Evolutionary conservation across 108 stramenopile species (phyloP).

Genomic region (Schizochytrium sp.): DNA sequence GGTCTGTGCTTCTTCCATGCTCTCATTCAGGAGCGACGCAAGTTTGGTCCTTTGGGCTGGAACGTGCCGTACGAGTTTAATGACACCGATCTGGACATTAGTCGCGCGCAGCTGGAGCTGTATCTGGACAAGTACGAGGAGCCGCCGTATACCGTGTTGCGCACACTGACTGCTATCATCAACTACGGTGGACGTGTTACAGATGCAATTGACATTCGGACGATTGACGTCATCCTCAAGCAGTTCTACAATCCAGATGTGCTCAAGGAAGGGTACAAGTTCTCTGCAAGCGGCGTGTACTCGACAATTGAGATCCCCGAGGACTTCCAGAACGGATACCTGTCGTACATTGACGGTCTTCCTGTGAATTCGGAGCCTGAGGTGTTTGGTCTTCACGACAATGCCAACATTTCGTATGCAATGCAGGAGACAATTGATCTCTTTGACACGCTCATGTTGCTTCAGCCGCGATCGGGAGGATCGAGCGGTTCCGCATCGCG

Average conservation of each 20-base stretch:
- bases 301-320: constrained; percentile 28
- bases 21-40: constrained; percentile 52
- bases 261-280: constrained; percentile 32
- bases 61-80: constrained; percentile 67
- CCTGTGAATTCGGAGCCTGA: constrained; percentile 60
- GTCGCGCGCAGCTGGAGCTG: constrained; percentile 49
- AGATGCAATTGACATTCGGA: constrained; percentile 65
- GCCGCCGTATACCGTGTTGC: constrained; percentile 49
- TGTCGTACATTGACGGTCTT: constrained; percentile 55
- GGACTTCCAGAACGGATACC: constrained; percentile 33
- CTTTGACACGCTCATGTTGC: constrained; percentile 48
- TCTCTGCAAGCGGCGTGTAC: constrained; percentile 39
- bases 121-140: constrained; percentile 54
- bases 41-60: constrained; percentile 62
- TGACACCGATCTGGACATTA: constrained; percentile 62
- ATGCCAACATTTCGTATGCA: constrained; percentile 59
- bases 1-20: constrained; percentile 64
- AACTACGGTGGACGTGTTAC: constrained; percentile 67
- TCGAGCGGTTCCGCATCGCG: constrained; percentile 32
- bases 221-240: constrained; percentile 54
- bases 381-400: constrained; percentile 62
- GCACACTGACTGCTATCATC: constrained; percentile 48
- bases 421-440: constrained; percentile 48
- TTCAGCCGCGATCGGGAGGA: constrained; percentile 42
- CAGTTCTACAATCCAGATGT: constrained; percentile 50